Conservation (phyloP, 805 yeast genomes). For the Sugiyamaella mastotermitis region DNA sequence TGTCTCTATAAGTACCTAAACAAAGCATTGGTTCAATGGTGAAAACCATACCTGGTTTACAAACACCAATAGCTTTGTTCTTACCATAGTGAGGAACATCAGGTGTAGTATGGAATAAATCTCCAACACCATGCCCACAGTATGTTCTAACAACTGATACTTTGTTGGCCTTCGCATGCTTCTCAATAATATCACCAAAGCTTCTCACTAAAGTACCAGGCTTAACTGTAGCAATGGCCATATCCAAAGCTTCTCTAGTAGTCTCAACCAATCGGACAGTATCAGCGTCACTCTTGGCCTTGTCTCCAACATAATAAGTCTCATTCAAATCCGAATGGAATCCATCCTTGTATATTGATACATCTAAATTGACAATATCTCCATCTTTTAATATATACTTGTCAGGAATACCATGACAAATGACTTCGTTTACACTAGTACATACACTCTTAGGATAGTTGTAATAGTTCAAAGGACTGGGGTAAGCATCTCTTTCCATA, state of each 20-base stretch:
- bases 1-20: slow-evolving; percentile 73
- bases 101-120: slow-evolving; percentile 85
- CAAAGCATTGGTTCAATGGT: slow-evolving; percentile 98
- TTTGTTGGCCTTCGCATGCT: slow-evolving; percentile 68
- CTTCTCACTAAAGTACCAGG: slow-evolving; percentile 88
- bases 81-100: slow-evolving; percentile 90
- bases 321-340: slow-evolving; percentile 93
- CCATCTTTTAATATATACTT: slow-evolving; percentile 82
- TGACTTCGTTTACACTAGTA: slow-evolving; percentile 89
- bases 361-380: slow-evolving; percentile 88
- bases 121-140: slow-evolving; percentile 91
- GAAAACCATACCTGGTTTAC: slow-evolving; percentile 93
- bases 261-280: slow-evolving; percentile 87
- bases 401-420: slow-evolving; percentile 98
- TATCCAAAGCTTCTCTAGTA: slow-evolving; percentile 78
- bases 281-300: slow-evolving; percentile 71
- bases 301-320: slow-evolving; percentile 93
- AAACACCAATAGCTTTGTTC: slow-evolving; percentile 88
- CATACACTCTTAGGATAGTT: slow-evolving; percentile 90
- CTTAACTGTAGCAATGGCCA: slow-evolving; percentile 77
- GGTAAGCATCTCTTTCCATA: slow-evolving; percentile 82
- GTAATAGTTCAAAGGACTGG: slow-evolving; percentile 91
- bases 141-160: slow-evolving; percentile 86
- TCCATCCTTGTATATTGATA: slow-evolving; percentile 78
- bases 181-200: slow-evolving; percentile 82